Evolutionary conservation across 257 asterid genomes (phyloP), one percentile per base, ranked within the genome.

Genomic region (Paulownia fortunei): DNA sequence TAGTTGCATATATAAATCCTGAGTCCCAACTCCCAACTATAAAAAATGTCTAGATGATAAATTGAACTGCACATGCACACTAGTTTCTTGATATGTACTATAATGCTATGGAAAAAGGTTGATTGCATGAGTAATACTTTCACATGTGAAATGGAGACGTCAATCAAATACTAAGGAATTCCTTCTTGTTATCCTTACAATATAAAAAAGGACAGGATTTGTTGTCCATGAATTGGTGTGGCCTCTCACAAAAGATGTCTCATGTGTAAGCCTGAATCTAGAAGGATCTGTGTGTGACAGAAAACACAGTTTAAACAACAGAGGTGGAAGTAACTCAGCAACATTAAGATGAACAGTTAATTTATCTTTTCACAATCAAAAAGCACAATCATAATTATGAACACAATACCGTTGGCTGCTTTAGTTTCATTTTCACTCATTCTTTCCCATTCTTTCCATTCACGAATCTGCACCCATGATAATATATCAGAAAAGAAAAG

Each of bases 391-490:
- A n/a, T n/a, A n/a, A n/a, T n/a, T n/a, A n/a, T n/a, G 32, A 18
- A 16, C 0, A 8, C 24, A 5, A 21, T 86, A 92, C 97, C 92
- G 16, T 82, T 85, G 72, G 86, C 46, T 74, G 63, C 37, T 26
- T 80, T 88, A 46, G 68, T 34, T 12, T 78, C 88, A 9, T 34
- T 32, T 54, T 71, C 80, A 26, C 76, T 66, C 69, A 83, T 88
- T 36, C n/a, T 67, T 86, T 92, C 97, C 97, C 97, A 92, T 41
- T 69, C 88, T 85, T 90, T 92, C 97, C 97, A 92, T 72, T 83
- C 86, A 6, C 94, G 94, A 67, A 88, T 92, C 97, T 92, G 80
- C 60, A 74, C 21, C 68, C 18, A 26, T 15, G 6, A 15, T 15
- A 34, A 15, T 24, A 56, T 21, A 46, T 11, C 39, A 69, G 12